Conservation (phyloP, 208 protist genomes). For the Leishmania amazonensis region DNA sequence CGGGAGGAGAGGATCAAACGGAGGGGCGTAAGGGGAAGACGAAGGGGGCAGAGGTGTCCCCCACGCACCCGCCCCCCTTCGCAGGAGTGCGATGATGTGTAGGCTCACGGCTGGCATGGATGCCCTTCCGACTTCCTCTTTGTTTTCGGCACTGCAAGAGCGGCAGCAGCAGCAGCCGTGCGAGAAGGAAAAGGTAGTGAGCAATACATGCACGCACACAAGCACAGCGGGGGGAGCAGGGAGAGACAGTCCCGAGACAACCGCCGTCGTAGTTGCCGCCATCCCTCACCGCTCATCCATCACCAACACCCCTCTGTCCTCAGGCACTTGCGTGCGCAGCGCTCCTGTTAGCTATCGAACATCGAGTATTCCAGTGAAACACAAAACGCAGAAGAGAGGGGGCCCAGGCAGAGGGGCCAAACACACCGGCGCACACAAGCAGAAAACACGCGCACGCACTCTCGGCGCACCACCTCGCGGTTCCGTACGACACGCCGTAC, state of each 20-base stretch:
- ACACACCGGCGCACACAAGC: not conserved
- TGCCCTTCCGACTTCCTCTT: not conserved
- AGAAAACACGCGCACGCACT: not conserved
- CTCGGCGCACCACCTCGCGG: not conserved
- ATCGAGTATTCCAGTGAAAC: slow-evolving; percentile 7
- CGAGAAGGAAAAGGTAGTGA: not conserved
- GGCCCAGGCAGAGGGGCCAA: not conserved
- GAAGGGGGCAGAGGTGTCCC: not conserved
- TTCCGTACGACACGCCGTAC: not conserved
- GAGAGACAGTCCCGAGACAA: not conserved
- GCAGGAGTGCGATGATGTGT: not conserved
- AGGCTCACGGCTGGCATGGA: not conserved
- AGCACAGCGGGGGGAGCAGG: not conserved
- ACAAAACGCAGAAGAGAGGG: not conserved
- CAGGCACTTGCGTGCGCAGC: not conserved
- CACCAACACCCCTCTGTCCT: not conserved
- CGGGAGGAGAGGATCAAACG: not conserved
- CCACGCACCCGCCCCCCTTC: not conserved
- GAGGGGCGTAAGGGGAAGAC: not conserved
- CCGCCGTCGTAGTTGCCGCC: not conserved
- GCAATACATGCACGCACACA: not conserved
- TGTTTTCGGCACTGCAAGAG: not conserved
- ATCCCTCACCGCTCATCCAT: not conserved
- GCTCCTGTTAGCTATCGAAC: not conserved
- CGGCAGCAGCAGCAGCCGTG: not conserved